Percentiles rank a stretch among this genome's conserved stretches.
Evolutionary conservation across 768 basidiomycete species (phyloP).

Genomic region (Boletus eberwhitei): DNA sequence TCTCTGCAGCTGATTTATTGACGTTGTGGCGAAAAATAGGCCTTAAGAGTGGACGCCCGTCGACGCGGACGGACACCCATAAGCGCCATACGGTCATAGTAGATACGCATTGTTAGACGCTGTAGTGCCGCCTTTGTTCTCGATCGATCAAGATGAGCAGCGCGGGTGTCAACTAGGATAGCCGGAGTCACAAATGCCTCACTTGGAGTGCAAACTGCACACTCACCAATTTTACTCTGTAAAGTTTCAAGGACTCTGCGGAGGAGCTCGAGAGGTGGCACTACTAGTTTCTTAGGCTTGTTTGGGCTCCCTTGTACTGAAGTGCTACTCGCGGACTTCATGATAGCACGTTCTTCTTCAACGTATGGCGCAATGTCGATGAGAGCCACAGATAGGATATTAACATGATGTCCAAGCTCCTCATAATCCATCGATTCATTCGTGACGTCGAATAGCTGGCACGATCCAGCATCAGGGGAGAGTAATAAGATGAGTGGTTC

Average conservation of each 20-base stretch:
- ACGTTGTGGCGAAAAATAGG: constrained; percentile 29
- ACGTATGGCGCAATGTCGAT: constrained; percentile 58
- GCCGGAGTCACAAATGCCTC: neutral
- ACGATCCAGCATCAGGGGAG: constrained; percentile 38
- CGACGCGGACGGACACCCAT: constrained; percentile 19
- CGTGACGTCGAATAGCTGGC: constrained; percentile 50
- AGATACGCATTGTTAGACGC: constrained; percentile 56
- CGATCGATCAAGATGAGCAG: constrained; percentile 73
- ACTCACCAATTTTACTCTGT: constrained; percentile 62
- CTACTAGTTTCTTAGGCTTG: constrained; percentile 29
- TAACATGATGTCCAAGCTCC: constrained; percentile 51
- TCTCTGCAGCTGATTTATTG: neutral
- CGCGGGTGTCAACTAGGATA: constrained; percentile 62
- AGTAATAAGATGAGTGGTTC: constrained; percentile 49
- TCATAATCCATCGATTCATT: constrained; percentile 59
- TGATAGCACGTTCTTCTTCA: constrained; percentile 38
- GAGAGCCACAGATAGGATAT: constrained; percentile 57
- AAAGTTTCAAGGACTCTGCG: constrained; percentile 46
- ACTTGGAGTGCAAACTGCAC: neutral
- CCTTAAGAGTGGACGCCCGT: constrained; percentile 27
- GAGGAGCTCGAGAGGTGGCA: constrained; percentile 49
- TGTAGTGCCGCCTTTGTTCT: constrained; percentile 68
- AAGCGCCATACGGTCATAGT: constrained; percentile 52
- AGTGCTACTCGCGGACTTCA: constrained; percentile 6
- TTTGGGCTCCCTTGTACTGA: constrained; percentile 24